Base-by-base conservation (phyloP, 768 basidiomycete genomes). In the Mycena rebaudengoi region DNA sequence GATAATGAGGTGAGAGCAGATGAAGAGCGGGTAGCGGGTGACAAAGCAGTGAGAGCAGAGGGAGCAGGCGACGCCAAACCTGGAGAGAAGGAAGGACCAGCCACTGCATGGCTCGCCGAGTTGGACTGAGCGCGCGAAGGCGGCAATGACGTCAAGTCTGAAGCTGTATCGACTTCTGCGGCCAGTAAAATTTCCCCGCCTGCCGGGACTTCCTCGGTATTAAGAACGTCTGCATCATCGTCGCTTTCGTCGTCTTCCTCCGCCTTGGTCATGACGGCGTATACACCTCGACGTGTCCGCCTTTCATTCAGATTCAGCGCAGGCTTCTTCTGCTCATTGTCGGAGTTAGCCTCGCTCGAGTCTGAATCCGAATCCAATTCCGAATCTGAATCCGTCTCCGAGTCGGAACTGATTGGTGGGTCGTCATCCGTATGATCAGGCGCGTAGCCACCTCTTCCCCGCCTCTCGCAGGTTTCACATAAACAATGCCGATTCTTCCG, bases 391-490 rank as follows among this genome's bases (percentile, higher is more conserved):
- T 82, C 82, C 44, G 84, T 82, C 62, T 84, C 85, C 33, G 82
- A 84, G 57, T 84, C 85, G 46, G 85, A 83, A 39, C 72, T 73
- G 66, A 64, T 78, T 78, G 59, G 81, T 26, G 75, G 72, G 48
- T 78, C 82, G 7, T 78, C 78, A 57, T 87, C 87, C 32, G 82
- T 82, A 53, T 87, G 83, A 39, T 80, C 81, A 57, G 83, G 85
- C 33, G 86, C 86, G 71, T 95, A 95, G 25, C 93, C 92, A 26
- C 94, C 94, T 57, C 84, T 79, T 20, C 88, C 87, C 50, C 82
- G 85, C 77, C 83, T 88, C 77, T 95, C 94, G 78, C 94, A 95
- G 13, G 91, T 94, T 77, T 94, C 92, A 70, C 94, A 95, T 28
- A 95, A 82, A 74, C 94, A 95, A 72, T 90, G 87, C 23, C 88